Evolutionary conservation across 108 stramenopile genomes (phyloP), one percentile per base, ranked within the genome.

Genomic region (Conticribra weissflogii): DNA sequence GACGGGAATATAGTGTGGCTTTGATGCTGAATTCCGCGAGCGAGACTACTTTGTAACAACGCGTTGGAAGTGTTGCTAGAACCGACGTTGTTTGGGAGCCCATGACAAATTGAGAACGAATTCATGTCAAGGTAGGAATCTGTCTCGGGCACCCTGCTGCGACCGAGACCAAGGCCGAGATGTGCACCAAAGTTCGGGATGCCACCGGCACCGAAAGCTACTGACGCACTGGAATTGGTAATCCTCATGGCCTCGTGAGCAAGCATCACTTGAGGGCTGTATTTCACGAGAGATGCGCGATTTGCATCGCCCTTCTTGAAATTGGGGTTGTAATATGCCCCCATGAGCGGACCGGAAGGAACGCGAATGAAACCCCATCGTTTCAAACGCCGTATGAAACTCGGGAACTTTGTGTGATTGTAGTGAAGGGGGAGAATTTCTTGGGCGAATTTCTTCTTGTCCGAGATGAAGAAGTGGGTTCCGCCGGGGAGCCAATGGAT

Each of bases 311-410:
- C 36, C 12, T 12, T 41, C 36, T 41, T 41, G 36, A 41, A 41
- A 41, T 12, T 12, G 36, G 36, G 8, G 12, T 41, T 79, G 29
- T 72, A 73, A 41, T 84, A 86, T n/a, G 85, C 83, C 24, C 88
- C 88, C 63, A 81, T 78, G 64, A 69, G 71, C 21, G 81, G 81
- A 18, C 88, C 88, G 23, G 78, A 70, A 0, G 74, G 68, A 0
- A 89, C 74, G 30, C 80, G 71, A 24, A 60, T 60, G 41, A 89
- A 89, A 22, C 84, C 80, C 85, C 85, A 89, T 31, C 86, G 55
- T 47, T 86, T 89, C 32, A 89, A 69, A 16, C 77, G 59, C 2
- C 88, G 78, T 22, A 84, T 86, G 72, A 86, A 89, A 45, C 79
- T 81, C 30, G 86, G 86, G 69, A 85, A 89, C 80, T 89, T 86